These are phyloP conservation scores for Harringtonia lauricola DNA, from an alignment of 2,329 filamentous ascomycete species.

Conservation along the genomic window DNA sequence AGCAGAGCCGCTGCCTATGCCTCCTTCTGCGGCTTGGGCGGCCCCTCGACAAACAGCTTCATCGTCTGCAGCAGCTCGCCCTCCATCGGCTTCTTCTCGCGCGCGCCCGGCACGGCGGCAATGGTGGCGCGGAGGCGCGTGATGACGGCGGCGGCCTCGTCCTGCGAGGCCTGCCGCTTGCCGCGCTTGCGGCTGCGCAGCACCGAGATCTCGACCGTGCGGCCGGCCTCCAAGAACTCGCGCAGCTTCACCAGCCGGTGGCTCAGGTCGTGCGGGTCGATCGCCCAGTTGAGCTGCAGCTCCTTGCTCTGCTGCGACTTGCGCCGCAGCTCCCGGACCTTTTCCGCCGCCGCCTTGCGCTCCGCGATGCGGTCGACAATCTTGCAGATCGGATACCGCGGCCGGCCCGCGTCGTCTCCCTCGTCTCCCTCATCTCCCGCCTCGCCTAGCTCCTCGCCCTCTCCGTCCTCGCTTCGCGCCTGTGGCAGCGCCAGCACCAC, in stretches of 20 bases:
- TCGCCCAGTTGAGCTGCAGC: slow-evolving; percentile 86
- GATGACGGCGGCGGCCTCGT: slow-evolving; percentile 52
- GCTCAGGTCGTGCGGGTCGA: slow-evolving; percentile 62
- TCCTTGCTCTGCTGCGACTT: slow-evolving; percentile 48
- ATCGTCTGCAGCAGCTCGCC: slow-evolving; percentile 28
- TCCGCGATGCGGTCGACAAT: slow-evolving; percentile 49
- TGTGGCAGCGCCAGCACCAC: slow-evolving; percentile 29
- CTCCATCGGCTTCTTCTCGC: slow-evolving; percentile 28
- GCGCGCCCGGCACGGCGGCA: slow-evolving; percentile 22
- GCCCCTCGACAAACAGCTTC: slow-evolving; percentile 28
- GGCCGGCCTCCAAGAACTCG: slow-evolving; percentile 62
- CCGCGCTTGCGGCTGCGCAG: slow-evolving; percentile 52
- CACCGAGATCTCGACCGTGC: slow-evolving; percentile 63
- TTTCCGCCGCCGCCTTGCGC: slow-evolving; percentile 30
- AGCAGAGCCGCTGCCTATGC: background rate
- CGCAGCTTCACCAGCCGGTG: slow-evolving; percentile 57
- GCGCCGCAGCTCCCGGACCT: slow-evolving; percentile 27
- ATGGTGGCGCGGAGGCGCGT: slow-evolving; percentile 22
- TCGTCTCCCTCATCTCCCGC: background rate
- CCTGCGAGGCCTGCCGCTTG: slow-evolving; percentile 42
- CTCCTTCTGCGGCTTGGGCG: slow-evolving; percentile 3
- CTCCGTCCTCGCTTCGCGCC: background rate
- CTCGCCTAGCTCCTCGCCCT: background rate
- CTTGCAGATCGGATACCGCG: slow-evolving; percentile 53
- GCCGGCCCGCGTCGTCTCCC: slow-evolving; percentile 13